Conservation (phyloP, 2,329 filamentous ascomycete species). For the Aspergillus fischeri region DNA sequence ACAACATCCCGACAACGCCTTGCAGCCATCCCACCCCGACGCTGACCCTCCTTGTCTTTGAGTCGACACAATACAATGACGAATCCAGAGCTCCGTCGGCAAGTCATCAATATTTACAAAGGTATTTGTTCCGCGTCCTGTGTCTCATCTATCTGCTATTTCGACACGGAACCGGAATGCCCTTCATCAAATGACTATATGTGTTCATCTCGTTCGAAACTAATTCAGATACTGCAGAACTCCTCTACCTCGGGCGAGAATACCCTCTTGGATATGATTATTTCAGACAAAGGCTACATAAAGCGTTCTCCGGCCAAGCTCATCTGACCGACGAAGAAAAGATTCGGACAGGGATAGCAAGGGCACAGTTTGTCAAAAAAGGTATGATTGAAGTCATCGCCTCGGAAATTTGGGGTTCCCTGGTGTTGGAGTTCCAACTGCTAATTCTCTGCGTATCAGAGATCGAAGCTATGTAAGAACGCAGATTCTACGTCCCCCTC, state of each 20-base stretch:
- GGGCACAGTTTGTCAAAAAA: slow-evolving; percentile 87
- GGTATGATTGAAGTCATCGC: slow-evolving; percentile 47
- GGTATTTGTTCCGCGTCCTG: slow-evolving; percentile 46
- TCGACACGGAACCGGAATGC: background rate
- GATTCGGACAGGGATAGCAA: slow-evolving; percentile 70
- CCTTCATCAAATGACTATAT: background rate
- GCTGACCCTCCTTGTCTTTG: background rate
- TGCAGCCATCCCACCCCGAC: background rate
- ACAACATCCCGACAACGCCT: background rate
- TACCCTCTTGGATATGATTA: slow-evolving; percentile 83
- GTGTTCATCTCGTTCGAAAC: background rate
- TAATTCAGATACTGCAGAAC: slow-evolving; percentile 52
- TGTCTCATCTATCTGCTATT: background rate
- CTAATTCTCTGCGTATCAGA: slow-evolving; percentile 50
- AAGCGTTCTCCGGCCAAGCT: slow-evolving; percentile 76
- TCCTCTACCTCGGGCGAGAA: slow-evolving; percentile 76
- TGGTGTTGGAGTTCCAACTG: background rate
- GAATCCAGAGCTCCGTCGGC: slow-evolving; percentile 61
- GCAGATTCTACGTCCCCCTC: background rate
- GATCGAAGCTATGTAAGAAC: slow-evolving; percentile 79
- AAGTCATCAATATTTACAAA: slow-evolving; percentile 88
- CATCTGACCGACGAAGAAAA: slow-evolving; percentile 65
- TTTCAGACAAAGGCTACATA: slow-evolving; percentile 76
- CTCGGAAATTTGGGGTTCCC: background rate
- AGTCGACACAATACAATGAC: slow-evolving; percentile 27